A percentile compares a stretch with the other conserved stretches of the same genome.
Conservation (phyloP, 495 filamentous ascomycete genomes). For the Physcia stellaris region DNA sequence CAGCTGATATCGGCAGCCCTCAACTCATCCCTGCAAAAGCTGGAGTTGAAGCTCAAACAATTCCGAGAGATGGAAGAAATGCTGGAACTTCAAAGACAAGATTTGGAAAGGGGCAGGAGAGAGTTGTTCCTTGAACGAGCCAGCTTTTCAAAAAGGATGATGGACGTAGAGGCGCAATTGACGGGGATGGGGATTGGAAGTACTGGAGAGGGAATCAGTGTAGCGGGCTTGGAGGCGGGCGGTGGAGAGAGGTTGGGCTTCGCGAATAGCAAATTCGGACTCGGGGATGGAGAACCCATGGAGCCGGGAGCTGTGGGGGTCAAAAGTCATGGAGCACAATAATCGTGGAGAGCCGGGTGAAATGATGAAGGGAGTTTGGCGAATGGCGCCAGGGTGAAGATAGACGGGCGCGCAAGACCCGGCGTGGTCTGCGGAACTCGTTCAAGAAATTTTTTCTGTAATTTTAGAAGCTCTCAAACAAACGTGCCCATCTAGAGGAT, state of each 20-base stretch:
- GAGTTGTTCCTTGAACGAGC: constrained; percentile 88
- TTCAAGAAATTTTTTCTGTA: too few species aligned
- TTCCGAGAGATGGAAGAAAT: constrained; percentile 93
- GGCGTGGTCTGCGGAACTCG: too few species aligned
- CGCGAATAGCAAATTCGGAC: constrained; percentile 31
- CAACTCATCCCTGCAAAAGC: constrained; percentile 70
- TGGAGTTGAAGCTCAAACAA: constrained; percentile 75
- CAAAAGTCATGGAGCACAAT: constrained; percentile 25
- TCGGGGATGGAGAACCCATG: constrained; percentile 45
- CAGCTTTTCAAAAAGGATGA: constrained; percentile 74
- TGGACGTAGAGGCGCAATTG: constrained; percentile 67
- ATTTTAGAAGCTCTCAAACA: too few species aligned
- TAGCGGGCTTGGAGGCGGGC: constrained; percentile 34
- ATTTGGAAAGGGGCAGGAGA: constrained; percentile 79
- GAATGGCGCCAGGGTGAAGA: too few species aligned
- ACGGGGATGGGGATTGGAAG: constrained; percentile 45
- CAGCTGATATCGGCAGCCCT: constrained; percentile 73
- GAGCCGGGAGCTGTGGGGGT: constrained; percentile 46
- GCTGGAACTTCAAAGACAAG: constrained; percentile 79
- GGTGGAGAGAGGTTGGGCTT: constrained; percentile 49
- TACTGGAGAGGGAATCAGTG: constrained; percentile 43
- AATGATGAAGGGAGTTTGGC: not conserved
- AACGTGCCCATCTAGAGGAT: too few species aligned
- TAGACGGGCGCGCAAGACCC: not conserved
- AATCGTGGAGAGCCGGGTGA: not conserved